Base-by-base conservation (phyloP, 2,329 filamentous ascomycete genomes). In the Colletotrichum sp. region DNA sequence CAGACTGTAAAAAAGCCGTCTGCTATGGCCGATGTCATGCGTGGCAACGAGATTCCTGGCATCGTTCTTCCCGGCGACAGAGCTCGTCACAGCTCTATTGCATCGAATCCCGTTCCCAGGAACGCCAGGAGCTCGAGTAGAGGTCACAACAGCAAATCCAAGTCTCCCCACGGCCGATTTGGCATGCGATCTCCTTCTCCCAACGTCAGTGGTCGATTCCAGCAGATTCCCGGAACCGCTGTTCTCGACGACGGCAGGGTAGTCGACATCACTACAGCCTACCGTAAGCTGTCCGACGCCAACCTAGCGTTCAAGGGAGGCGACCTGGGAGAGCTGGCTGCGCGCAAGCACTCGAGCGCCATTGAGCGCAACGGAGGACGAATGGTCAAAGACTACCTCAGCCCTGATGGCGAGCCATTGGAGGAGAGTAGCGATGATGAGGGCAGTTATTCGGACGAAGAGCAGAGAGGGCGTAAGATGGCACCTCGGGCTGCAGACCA, bases 381-480 rank as follows among this genome's bases (percentile, higher is more conserved):
- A 64, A 82, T 96, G 75, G 87, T 91, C 63, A 95, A 95, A 80
- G 92, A 93, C 78, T 91, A 93, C 77, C 83, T 90, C 43, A 87
- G 87, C 57, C 91, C 91, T 27, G 92, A 93, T 76, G 92, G 92
- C 57, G 92, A 93, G 72, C 88, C 93, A 55, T 85, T 91, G 4
- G 91, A 93, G 47, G 91, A 92, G 76, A 93, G 89, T 68, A 95
- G 92, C 78, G 93, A 95, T 15, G 93, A 95, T 18, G 93, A 95
- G 15, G 85, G 87, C 36, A 77, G 76, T 18, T 86, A 86, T 73
- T 94, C 93, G 2, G 93, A 92, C 57, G 94, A 95, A 59, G 93
- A 95, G 75, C 88, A 90, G 66, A 86, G 91, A 76, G 92, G 92
- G 24, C 88, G 91, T 77, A 92, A 90, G 81, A 87, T 87, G 76